Evolutionary conservation across 768 basidiomycete genomes (phyloP).

Genomic region (Paxillus ammoniavirescens): DNA sequence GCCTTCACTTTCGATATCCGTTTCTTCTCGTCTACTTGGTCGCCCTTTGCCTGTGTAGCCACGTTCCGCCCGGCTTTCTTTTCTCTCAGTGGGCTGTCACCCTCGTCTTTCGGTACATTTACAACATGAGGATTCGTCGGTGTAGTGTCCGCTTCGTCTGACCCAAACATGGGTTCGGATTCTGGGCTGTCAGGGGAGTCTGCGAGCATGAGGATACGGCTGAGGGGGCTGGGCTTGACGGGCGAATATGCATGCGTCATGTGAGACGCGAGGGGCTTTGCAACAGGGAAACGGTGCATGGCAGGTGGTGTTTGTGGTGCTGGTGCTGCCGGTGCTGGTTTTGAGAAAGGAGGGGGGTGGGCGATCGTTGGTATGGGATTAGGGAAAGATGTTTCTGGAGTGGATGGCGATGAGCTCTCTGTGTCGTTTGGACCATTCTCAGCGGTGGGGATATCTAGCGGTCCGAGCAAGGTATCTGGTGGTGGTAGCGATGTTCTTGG

Average conservation of each 20-base stretch:
- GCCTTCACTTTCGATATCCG: slow-evolving; percentile 39
- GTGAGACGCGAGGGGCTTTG: slow-evolving; percentile 64
- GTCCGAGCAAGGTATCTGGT: slow-evolving; percentile 37
- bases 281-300: slow-evolving; percentile 59
- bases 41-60: slow-evolving; percentile 6
- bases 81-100: slow-evolving; percentile 55
- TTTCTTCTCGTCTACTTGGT: slow-evolving; percentile 20
- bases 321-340: neutral
- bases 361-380: slow-evolving; percentile 19
- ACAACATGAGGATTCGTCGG: slow-evolving; percentile 21
- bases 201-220: slow-evolving; percentile 71
- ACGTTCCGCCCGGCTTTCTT: slow-evolving; percentile 42
- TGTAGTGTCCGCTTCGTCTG: slow-evolving; percentile 21
- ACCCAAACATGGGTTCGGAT: neutral
- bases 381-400: slow-evolving; percentile 3
- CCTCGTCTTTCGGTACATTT: slow-evolving; percentile 37
- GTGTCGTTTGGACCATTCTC: neutral
- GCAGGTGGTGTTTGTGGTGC: slow-evolving; percentile 22
- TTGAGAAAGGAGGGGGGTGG: slow-evolving; percentile 18
- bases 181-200: slow-evolving; percentile 52
- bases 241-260: slow-evolving; percentile 85
- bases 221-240: slow-evolving; percentile 75
- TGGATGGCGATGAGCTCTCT: neutral
- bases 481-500: slow-evolving; percentile 63
- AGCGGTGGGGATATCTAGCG: slow-evolving; percentile 21